These are phyloP conservation scores for Schizothecium vesticola DNA, from an alignment of 495 filamentous ascomycete genomes.

Conservation along the genomic window DNA sequence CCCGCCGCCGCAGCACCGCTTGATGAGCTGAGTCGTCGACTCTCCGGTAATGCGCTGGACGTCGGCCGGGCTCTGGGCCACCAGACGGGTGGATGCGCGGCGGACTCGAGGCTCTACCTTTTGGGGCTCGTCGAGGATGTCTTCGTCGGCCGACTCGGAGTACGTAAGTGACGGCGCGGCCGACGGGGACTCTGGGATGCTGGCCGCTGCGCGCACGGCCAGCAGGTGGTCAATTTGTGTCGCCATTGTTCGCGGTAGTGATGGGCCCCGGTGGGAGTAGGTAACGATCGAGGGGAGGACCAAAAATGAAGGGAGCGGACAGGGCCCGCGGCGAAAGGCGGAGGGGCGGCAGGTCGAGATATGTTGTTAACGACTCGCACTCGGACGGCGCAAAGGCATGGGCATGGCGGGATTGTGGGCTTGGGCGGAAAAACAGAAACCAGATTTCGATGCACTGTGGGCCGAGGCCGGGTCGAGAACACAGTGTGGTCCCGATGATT, in stretches of 20 bases:
- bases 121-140: conserved; percentile 34
- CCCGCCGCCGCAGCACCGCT: conserved; percentile 87
- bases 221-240: conserved; percentile 27
- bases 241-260: conserved; percentile 17
- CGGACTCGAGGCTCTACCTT: conserved; percentile 43
- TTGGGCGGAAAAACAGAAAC: conserved; percentile 12
- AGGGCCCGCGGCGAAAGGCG: not conserved
- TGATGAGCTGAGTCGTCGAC: conserved; percentile 53
- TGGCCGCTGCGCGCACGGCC: conserved; percentile 25
- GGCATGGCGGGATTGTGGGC: not conserved
- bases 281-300: not conserved
- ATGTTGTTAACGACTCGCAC: conserved; percentile 1
- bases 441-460: conserved; percentile 6
- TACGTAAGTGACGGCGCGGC: conserved; percentile 47
- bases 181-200: conserved; percentile 37
- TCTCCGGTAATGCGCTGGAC: conserved; percentile 64
- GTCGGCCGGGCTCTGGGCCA: conserved; percentile 69
- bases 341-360: not conserved
- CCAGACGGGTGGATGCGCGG: conserved; percentile 74
- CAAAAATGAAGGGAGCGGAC: not conserved
- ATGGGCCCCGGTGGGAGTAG: not conserved
- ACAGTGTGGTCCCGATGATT: not conserved
- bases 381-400: conserved; percentile 7
- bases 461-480: conserved; percentile 2
- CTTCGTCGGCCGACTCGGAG: conserved; percentile 43